Conservation (phyloP, 495 filamentous ascomycete species). For the Talaromyces wortmannii region DNA sequence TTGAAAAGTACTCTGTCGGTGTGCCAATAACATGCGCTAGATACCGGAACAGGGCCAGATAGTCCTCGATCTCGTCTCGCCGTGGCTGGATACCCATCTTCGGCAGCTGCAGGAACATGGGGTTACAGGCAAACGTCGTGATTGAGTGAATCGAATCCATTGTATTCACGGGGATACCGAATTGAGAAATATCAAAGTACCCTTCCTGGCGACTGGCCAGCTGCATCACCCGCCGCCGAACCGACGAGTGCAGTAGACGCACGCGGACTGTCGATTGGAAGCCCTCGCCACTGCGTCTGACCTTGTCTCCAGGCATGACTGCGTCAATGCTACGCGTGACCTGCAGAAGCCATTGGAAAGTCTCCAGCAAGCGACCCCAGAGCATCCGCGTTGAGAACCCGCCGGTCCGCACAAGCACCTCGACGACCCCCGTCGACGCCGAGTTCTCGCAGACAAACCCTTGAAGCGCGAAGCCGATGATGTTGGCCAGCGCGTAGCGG, state of each 20-base stretch:
- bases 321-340: constrained; percentile 35
- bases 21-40: constrained; percentile 60
- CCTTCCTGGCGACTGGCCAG: constrained; percentile 39
- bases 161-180: constrained; percentile 64
- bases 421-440: constrained; percentile 45
- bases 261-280: constrained; percentile 60
- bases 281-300: constrained; percentile 59
- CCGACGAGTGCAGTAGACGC: constrained; percentile 63
- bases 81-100: constrained; percentile 59
- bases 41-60: constrained; percentile 65
- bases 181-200: constrained; percentile 51
- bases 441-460: constrained; percentile 55
- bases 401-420: constrained; percentile 60
- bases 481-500: constrained; percentile 53
- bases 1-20: constrained; percentile 48
- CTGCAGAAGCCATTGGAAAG: constrained; percentile 57
- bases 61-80: constrained; percentile 52
- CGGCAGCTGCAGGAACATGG: constrained; percentile 62
- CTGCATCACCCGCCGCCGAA: constrained; percentile 56
- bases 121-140: constrained; percentile 51
- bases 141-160: constrained; percentile 64
- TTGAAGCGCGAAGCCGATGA: constrained; percentile 58
- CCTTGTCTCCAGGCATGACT: constrained; percentile 38
- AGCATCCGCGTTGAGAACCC: constrained; percentile 58
- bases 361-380: constrained; percentile 49